Evolutionary conservation across 2,329 filamentous ascomycete genomes (phyloP).

Genomic region (Dothistroma septosporum): DNA sequence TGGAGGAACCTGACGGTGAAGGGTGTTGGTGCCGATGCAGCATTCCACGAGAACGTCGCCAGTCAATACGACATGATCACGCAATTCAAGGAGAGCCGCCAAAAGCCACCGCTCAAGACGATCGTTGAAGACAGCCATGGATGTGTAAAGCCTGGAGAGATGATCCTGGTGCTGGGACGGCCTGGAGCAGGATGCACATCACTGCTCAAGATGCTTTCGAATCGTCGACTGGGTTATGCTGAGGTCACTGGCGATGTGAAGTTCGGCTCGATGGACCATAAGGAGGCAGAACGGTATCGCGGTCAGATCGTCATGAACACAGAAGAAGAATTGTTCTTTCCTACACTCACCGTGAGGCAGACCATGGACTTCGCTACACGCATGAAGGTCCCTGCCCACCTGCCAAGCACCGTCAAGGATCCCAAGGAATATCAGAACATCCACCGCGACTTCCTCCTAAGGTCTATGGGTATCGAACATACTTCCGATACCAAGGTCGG

Average conservation of each 20-base stretch:
- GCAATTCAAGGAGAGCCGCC: constrained; percentile 37
- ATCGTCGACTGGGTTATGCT: constrained; percentile 48
- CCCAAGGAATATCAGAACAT: constrained; percentile 45
- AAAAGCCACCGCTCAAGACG: constrained; percentile 57
- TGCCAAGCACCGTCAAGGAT: constrained; percentile 34
- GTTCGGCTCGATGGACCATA: constrained; percentile 48
- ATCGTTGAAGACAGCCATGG: constrained; percentile 60
- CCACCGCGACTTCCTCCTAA: constrained; percentile 53
- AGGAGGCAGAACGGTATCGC: constrained; percentile 43
- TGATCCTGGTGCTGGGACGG: constrained; percentile 32
- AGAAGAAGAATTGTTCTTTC: constrained; percentile 51
- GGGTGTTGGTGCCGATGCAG: constrained; percentile 58
- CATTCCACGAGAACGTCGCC: constrained; percentile 57
- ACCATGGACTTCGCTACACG: constrained; percentile 55
- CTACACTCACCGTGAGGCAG: constrained; percentile 54
- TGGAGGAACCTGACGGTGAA: constrained; percentile 63
- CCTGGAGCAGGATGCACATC: constrained; percentile 55
- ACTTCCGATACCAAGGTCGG: constrained; percentile 64
- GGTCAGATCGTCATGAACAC: constrained; percentile 46
- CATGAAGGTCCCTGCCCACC: constrained; percentile 47
- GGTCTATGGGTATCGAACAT: constrained; percentile 56
- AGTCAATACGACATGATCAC: constrained; percentile 50
- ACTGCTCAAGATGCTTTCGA: constrained; percentile 65
- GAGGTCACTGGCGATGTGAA: constrained; percentile 55
- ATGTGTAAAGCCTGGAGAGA: constrained; percentile 61